Base-by-base conservation (phyloP, 768 basidiomycete species). In the Kwoniella shandongensis region DNA sequence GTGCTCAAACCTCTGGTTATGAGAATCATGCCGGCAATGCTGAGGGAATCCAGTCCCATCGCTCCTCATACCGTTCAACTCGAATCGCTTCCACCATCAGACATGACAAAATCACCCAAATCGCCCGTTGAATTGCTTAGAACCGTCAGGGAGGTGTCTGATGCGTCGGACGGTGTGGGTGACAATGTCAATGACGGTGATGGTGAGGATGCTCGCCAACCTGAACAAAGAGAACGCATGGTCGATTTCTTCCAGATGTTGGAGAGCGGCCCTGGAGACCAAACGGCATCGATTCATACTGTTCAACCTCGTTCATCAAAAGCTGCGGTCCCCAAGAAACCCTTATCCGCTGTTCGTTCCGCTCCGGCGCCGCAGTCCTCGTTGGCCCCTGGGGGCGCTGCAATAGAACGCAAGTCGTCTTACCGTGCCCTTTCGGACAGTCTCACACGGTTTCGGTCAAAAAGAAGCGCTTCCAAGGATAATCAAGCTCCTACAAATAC, bases 1-100 rank as follows among this genome's bases (percentile, higher is more conserved):
- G 72, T 76, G 1, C 55, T 76, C 44, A 76, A 74, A 52, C 74
- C 74, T 10, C 57, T 76, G 38, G 59, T 72, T 4, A 60, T 67
- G 58, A 44, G 63, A 18, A 61, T 74, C 38, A 57, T 70, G 42
- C 73, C 73, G 6, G 48, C 59, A 6, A 55, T 72, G n/a, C 29
- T 72, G 18, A 54, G 46, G 6, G 39, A 58, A 39, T n/a, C 27
- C 12, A 36, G 32, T 32, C 32, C 32, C 20, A 13, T n/a, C 45
- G 13, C 18, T 32, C 25, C 26, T n/a, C n/a, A 15, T 26, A 4
- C 26, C 54, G n/a, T n/a, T 20, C 54, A n/a, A 4, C n/a, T 42
- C 22, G 54, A 55, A 12, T 22, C 54, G 15, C 22, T 36, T 18
- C 35, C 30, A n/a, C 17, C 25, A 8, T 46, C 54, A 6, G 27